These are phyloP conservation scores for Fusarium longipes DNA, from an alignment of 2,329 filamentous ascomycete species.

Conservation along the genomic window DNA sequence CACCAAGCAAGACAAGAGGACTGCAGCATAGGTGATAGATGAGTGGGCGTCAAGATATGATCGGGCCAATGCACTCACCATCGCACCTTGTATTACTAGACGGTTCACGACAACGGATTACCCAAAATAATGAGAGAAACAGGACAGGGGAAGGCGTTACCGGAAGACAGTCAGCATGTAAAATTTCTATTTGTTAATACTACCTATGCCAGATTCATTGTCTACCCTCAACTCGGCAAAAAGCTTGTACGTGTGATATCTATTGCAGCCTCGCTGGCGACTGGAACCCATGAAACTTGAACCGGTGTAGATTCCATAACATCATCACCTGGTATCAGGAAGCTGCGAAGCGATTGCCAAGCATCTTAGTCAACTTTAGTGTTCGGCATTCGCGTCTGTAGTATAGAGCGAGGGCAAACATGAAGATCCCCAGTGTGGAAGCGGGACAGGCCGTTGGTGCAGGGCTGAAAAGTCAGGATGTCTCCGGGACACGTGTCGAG, in stretches of 20 bases:
- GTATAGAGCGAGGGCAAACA: constrained; percentile 24
- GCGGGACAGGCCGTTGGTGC: constrained; percentile 5
- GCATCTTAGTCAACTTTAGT: neutral
- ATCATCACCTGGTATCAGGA: neutral
- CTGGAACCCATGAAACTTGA: neutral
- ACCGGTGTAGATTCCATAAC: neutral
- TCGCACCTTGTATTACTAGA: constrained; percentile 34
- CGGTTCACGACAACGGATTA: constrained; percentile 23
- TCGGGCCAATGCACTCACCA: neutral
- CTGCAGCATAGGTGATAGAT: neutral
- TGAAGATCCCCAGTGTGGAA: constrained; percentile 12
- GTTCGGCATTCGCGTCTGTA: constrained; percentile 27
- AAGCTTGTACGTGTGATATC: neutral
- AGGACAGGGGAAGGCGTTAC: constrained; percentile 25
- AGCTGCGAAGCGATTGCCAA: neutral
- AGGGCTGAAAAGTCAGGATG: constrained; percentile 30
- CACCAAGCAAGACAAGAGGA: neutral
- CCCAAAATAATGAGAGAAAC: constrained; percentile 35
- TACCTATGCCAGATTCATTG: constrained; percentile 6
- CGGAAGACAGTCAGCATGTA: constrained; percentile 20
- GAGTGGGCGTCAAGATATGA: neutral
- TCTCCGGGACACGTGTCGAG: constrained; percentile 13
- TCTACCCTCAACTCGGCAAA: neutral
- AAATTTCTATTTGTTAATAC: constrained; percentile 11
- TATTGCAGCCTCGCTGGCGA: neutral